Conservation (phyloP, 2,329 filamentous ascomycete species). For the Neofusicoccum umdonicola region DNA sequence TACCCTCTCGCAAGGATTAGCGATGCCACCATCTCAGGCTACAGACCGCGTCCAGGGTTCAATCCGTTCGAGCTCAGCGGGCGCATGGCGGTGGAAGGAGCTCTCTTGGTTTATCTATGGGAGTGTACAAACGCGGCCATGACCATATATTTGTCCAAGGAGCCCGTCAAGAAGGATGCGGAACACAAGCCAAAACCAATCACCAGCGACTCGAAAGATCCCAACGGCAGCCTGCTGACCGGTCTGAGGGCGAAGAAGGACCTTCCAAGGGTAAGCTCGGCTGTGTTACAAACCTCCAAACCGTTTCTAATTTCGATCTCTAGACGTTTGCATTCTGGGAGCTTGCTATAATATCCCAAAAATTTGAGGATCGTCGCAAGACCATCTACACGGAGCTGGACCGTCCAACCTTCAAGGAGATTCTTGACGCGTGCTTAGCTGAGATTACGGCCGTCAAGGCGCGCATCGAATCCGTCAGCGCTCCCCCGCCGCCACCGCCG, state of each 20-base stretch:
- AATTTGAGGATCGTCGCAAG: constrained; percentile 72
- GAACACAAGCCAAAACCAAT: constrained; percentile 57
- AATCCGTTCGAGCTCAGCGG: constrained; percentile 9
- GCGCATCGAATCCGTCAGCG: constrained; percentile 58
- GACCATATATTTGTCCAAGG: constrained; percentile 73
- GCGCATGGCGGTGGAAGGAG: constrained; percentile 51
- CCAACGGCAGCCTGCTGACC: constrained; percentile 83
- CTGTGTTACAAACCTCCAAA: background rate
- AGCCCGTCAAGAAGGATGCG: constrained; percentile 74
- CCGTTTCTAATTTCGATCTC: constrained; percentile 19
- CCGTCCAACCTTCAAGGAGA: constrained; percentile 77
- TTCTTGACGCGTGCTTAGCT: constrained; percentile 67
- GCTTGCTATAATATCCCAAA: constrained; percentile 72
- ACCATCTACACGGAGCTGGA: constrained; percentile 86
- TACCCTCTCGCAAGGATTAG: constrained; percentile 41
- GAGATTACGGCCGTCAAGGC: constrained; percentile 65
- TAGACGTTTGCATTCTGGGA: constrained; percentile 90
- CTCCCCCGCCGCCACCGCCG: constrained; percentile 29
- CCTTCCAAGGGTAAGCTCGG: constrained; percentile 61
- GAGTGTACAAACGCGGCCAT: constrained; percentile 74
- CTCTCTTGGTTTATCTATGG: constrained; percentile 71
- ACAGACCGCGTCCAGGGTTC: constrained; percentile 5
- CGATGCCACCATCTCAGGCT: background rate
- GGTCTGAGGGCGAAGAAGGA: constrained; percentile 82
- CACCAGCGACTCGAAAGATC: constrained; percentile 81